Conservation (phyloP, 2,329 filamentous ascomycete species). For the Exophiala alcalophila region DNA sequence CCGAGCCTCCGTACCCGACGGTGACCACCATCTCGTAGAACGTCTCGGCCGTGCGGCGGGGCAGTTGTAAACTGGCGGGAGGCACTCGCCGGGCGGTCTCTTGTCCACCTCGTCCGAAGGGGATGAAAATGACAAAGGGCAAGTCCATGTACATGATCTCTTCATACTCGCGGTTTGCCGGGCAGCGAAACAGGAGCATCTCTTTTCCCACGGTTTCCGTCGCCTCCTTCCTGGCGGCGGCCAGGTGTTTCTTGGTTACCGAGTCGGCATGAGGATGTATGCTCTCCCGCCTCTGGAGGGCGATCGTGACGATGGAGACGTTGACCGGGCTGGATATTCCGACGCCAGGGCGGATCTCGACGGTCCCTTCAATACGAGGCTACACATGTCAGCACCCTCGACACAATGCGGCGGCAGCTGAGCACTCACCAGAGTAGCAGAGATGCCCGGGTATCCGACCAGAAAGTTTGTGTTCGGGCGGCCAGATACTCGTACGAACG, state of each 20-base stretch:
- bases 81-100: conserved; percentile 87
- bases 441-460: conserved; percentile 96
- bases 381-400: conserved; percentile 40
- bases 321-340: conserved; percentile 86
- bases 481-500: conserved; percentile 92
- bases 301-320: conserved; percentile 90
- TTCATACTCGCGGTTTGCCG: conserved; percentile 78
- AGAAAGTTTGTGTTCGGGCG: conserved; percentile 96
- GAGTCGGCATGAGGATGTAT: conserved; percentile 97
- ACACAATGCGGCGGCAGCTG: conserved; percentile 12
- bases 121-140: conserved; percentile 95
- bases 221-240: conserved; percentile 84
- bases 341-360: conserved; percentile 85
- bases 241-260: conserved; percentile 84
- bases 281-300: conserved; percentile 86
- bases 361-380: conserved; percentile 96
- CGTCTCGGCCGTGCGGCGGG: conserved; percentile 92
- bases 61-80: conserved; percentile 84
- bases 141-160: conserved; percentile 93
- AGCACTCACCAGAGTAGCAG: conserved; percentile 81
- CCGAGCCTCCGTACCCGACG: conserved; percentile 82
- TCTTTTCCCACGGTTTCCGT: conserved; percentile 94
- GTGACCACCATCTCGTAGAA: conserved; percentile 96
- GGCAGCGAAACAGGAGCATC: conserved; percentile 83
- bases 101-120: conserved; percentile 85